phyloP scores from a whole-genome alignment of 106 monocot species.

The Xerophyta viscosa region DNA sequence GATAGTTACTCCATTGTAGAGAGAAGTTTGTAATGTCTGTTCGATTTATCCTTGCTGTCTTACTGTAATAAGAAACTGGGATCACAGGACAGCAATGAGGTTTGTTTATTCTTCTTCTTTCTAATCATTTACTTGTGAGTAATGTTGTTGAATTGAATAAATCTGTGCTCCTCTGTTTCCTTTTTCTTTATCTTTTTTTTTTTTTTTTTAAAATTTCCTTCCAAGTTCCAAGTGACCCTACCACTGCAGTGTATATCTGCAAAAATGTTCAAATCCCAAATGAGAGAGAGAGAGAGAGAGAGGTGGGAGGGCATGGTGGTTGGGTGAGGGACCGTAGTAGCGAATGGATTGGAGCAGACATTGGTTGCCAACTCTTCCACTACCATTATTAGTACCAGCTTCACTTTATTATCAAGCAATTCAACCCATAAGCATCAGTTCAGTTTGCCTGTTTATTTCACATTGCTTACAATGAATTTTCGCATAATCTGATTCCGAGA shows the following conservation, averaged over 20 bases:
- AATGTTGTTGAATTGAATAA: background rate
- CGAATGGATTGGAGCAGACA: background rate
- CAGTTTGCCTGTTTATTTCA: background rate
- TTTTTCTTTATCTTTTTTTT: no score
- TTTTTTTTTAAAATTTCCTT: no score
- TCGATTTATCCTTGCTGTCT: background rate
- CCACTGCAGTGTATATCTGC: no score
- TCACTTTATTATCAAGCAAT: slow-evolving; percentile 8
- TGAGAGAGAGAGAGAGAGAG: background rate
- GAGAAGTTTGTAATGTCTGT: background rate
- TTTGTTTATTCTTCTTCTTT: background rate
- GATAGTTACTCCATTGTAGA: no score
- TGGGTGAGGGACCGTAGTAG: background rate
- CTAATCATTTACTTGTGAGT: background rate
- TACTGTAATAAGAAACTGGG: no score
- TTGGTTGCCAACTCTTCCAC: background rate
- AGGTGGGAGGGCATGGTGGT: background rate
- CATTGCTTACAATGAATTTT: background rate
- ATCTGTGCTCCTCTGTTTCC: no score
- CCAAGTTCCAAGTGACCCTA: no score
- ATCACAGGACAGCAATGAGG: no score
- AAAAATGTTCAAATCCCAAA: no score
- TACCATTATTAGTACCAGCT: background rate
- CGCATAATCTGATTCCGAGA: background rate
- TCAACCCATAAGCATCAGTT: background rate